phyloP scores from a whole-genome alignment of 305 asterid genomes.

The Rubia balearica region DNA sequence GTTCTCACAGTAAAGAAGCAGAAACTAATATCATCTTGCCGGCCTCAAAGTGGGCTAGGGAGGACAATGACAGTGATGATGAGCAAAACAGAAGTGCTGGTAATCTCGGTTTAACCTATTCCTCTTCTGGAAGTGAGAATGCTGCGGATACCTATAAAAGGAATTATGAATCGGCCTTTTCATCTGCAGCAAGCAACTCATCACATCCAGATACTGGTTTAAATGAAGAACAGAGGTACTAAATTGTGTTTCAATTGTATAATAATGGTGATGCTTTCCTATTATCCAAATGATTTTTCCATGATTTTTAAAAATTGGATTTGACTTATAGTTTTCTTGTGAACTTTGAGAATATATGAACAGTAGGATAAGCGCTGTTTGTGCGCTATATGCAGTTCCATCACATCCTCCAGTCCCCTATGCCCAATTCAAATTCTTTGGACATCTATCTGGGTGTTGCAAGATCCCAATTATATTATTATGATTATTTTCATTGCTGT shows the following conservation, averaged over 20 bases:
- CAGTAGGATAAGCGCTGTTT: too few species aligned
- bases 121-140: constrained; percentile 93
- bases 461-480: background rate
- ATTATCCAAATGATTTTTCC: background rate
- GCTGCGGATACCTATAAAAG: constrained; percentile 43
- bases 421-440: background rate
- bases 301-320: background rate
- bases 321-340: background rate
- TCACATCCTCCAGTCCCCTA: too few species aligned
- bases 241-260: background rate
- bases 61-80: constrained; percentile 76
- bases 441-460: background rate
- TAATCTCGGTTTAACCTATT: constrained; percentile 79
- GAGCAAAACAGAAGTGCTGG: constrained; percentile 54
- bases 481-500: background rate
- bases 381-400: too few species aligned
- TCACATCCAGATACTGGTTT: constrained; percentile 55
- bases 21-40: constrained; percentile 61
- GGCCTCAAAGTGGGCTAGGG: constrained; percentile 90
- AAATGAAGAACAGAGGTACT: constrained; percentile 83
- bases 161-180: constrained; percentile 44
- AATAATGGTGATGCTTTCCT: background rate
- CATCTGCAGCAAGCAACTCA: constrained; percentile 50
- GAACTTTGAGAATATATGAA: background rate
- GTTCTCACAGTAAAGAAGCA: constrained; percentile 33